A percentile compares a stretch with the other conserved stretches of the same genome.
phyloP scores from a whole-genome alignment of 2,329 filamentous ascomycete species.

The Huntiella savannae region DNA sequence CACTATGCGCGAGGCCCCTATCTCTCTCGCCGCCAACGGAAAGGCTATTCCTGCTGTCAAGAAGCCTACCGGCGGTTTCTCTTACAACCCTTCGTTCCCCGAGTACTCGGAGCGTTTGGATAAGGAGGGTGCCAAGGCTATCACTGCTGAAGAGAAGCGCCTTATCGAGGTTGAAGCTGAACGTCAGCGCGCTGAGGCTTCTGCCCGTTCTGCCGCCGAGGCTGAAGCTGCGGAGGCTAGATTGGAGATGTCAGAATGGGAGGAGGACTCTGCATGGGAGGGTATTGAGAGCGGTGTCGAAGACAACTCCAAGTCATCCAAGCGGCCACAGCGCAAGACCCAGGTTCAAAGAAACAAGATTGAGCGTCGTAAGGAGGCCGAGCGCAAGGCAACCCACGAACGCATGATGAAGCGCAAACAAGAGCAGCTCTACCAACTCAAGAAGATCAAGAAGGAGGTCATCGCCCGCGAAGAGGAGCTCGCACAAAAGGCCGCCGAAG shows the following conservation, averaged over 20 bases:
- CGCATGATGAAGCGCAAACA: conserved; percentile 54
- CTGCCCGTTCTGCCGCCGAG: conserved; percentile 49
- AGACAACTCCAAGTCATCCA: conserved; percentile 39
- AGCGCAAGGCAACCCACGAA: conserved; percentile 57
- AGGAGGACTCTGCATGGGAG: conserved; percentile 85
- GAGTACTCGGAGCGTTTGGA: conserved; percentile 67
- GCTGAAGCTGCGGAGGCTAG: conserved; percentile 55
- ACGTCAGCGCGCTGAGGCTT: conserved; percentile 45
- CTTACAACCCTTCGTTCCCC: conserved; percentile 77
- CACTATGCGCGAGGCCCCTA: conserved; percentile 56
- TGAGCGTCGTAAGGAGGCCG: conserved; percentile 74
- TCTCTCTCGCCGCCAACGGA: conserved; percentile 67
- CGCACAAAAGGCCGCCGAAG: conserved; percentile 24
- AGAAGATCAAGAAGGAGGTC: conserved; percentile 47
- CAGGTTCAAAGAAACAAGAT: conserved; percentile 71
- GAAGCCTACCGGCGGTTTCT: conserved; percentile 64
- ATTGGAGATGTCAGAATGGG: conserved; percentile 48
- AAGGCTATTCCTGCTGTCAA: conserved; percentile 61
- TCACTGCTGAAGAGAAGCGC: conserved; percentile 61
- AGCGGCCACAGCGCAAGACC: conserved; percentile 70
- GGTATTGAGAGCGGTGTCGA: conserved; percentile 68
- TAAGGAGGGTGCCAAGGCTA: conserved; percentile 56
- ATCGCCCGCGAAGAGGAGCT: conserved; percentile 34
- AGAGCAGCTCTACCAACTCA: conserved; percentile 51
- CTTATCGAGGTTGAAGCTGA: conserved; percentile 49